Base-by-base conservation (phyloP, 345 rosid genomes). In the Salix viminalis region DNA sequence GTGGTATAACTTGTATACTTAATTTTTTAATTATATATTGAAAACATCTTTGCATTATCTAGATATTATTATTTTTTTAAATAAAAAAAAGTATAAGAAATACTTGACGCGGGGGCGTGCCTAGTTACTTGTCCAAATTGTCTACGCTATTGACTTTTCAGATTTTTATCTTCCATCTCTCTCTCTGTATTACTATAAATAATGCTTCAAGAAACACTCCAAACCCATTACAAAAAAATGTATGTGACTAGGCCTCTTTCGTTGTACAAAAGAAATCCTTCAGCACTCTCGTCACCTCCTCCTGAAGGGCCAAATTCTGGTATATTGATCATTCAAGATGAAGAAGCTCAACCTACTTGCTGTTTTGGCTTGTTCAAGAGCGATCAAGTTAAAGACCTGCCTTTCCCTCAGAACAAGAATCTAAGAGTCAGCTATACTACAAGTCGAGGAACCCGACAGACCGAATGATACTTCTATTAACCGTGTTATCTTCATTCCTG, bases 231-330 rank as follows among this genome's bases (percentile, higher is more conserved):
- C 11, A 58, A 58, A 21, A 21, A 41, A 41, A 81, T 81, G 84
- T 81, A 77, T 30, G 84, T 77, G 65, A 70, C 84, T 9, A 77
- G 76, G 62, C 75, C 72, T 48, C 81, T 81, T 2, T 77, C 81
- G 0, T 7, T 54, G 65, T 81, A 64, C 56, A 41, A 32, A 69
- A 69, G 60, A 71, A 56, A 81, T 21, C 84, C 78, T 54, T 41
- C 84, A 15, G 83, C 82, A 46, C 79, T 86, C 1, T 81, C 88
- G 2, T 67, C 61, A 34, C 70, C 84, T 34, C 87, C 89, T 15
- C 75, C 90, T 2, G 89, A 85, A 48, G 96, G 90, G 75, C 90
- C 92, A 10, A 86, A 84, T 76, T 87, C 89, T 1, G 96, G 94
- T 4, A 74, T 86, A 41, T 44, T 91, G 60, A 89, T 88, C 23